Conservation (phyloP, 345 rosid species). For the Citrus trifoliata region DNA sequence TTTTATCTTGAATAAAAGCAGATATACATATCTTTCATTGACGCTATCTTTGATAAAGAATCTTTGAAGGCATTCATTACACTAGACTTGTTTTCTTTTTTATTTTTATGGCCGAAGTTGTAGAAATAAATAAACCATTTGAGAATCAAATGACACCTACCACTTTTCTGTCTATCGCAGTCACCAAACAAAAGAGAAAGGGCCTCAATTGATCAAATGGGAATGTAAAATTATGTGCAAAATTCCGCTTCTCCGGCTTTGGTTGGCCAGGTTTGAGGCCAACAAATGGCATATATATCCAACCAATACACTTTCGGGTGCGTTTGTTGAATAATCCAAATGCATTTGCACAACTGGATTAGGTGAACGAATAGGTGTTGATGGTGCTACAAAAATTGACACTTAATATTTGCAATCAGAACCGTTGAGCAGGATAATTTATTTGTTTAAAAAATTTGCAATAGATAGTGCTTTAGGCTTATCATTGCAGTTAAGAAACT, state of each 20-base stretch:
- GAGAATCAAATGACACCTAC: conserved; percentile 5
- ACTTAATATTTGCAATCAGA: conserved; percentile 1
- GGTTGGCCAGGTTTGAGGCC: conserved; percentile 11
- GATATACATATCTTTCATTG: conserved; percentile 17
- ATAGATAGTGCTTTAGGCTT: conserved; percentile 18
- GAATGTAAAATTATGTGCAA: background rate
- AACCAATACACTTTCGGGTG: conserved; percentile 3
- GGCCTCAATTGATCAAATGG: background rate
- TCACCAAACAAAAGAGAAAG: background rate
- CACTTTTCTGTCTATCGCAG: background rate
- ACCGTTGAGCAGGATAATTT: background rate
- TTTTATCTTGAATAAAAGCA: background rate
- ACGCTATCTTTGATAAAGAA: background rate
- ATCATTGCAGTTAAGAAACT: conserved; percentile 22
- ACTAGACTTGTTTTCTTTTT: background rate
- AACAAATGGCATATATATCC: conserved; percentile 15
- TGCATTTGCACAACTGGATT: background rate
- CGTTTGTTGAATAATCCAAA: conserved; percentile 2
- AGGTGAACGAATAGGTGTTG: background rate
- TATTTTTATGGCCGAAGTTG: background rate
- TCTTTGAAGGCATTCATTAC: background rate
- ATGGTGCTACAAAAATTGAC: background rate
- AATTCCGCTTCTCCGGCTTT: background rate
- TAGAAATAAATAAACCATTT: background rate
- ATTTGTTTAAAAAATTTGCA: too few relatives aligned